A percentile compares a stretch with the other conserved stretches of the same genome.
phyloP scores from a whole-genome alignment of 192 early-diverging fungal species.

The Pilobolus umbonatus region DNA sequence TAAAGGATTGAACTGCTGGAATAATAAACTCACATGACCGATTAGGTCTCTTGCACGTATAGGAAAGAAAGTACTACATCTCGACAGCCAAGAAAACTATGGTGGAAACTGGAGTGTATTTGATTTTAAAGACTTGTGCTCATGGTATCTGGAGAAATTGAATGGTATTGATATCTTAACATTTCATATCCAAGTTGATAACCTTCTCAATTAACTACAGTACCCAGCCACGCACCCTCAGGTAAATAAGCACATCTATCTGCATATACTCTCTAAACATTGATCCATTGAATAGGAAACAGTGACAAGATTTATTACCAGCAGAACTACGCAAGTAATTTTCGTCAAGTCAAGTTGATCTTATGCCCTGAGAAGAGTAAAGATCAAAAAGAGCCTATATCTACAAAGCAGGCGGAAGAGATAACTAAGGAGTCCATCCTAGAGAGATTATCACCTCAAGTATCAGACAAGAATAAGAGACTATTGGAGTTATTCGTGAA shows the following conservation, averaged over 20 bases:
- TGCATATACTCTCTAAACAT: too few relatives aligned
- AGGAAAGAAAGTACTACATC: slow-evolving; percentile 70
- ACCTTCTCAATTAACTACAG: too few relatives aligned
- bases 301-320: not conserved
- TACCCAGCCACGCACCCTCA: too few relatives aligned
- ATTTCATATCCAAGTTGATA: too few relatives aligned
- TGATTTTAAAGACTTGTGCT: slow-evolving; percentile 46
- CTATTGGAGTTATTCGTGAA: slow-evolving; percentile 30
- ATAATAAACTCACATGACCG: not conserved
- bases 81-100: slow-evolving; percentile 79
- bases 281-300: too few relatives aligned
- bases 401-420: not conserved
- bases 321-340: not conserved
- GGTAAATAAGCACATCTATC: too few relatives aligned
- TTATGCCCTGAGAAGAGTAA: not conserved
- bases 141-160: slow-evolving; percentile 22
- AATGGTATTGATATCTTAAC: slow-evolving; percentile 25
- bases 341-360: slow-evolving; percentile 1
- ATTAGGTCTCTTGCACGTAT: slow-evolving; percentile 47
- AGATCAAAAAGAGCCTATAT: too few relatives aligned
- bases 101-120: slow-evolving; percentile 66
- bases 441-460: slow-evolving; percentile 27
- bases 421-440: slow-evolving; percentile 12
- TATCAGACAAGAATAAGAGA: slow-evolving; percentile 24
- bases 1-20: not conserved